Evolutionary conservation across 208 protist species (phyloP).

Genomic region (Crithidia bombi): DNA sequence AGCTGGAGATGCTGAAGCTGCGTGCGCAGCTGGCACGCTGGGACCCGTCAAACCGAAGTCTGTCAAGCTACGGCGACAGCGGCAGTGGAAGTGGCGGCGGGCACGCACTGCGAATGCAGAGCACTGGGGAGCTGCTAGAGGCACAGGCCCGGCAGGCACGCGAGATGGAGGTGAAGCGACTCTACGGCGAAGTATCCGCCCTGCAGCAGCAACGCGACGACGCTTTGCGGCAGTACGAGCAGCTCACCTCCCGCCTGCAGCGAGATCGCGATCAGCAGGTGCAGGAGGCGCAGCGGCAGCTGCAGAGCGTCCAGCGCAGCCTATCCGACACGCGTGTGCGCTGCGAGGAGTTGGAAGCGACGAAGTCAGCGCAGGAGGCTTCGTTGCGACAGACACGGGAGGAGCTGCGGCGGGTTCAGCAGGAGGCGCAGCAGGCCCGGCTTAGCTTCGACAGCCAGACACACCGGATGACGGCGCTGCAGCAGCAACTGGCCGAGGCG

Average conservation of each 20-base stretch:
- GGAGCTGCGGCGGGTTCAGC: slow-evolving; percentile 30
- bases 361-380: slow-evolving; percentile 15
- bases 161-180: slow-evolving; percentile 75
- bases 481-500: slow-evolving; percentile 36
- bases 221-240: slow-evolving; percentile 70
- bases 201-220: slow-evolving; percentile 77
- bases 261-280: slow-evolving; percentile 54
- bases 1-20: slow-evolving; percentile 70
- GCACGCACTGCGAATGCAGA: slow-evolving; percentile 17
- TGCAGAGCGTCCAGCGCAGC: slow-evolving; percentile 35
- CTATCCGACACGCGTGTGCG: slow-evolving; percentile 27
- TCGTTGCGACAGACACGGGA: slow-evolving; percentile 28
- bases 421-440: slow-evolving; percentile 31
- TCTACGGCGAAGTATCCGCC: slow-evolving; percentile 64
- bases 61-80: not conserved
- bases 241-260: slow-evolving; percentile 54
- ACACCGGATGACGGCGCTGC: slow-evolving; percentile 25
- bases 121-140: slow-evolving; percentile 71
- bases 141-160: slow-evolving; percentile 70
- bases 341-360: slow-evolving; percentile 35
- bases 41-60: slow-evolving; percentile 36
- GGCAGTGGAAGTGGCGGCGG: slow-evolving; percentile 9
- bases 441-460: slow-evolving; percentile 24
- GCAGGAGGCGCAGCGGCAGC: slow-evolving; percentile 40
- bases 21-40: slow-evolving; percentile 72